Base-by-base conservation (phyloP, 345 rosid species). In the Rhizophora mangle region DNA sequence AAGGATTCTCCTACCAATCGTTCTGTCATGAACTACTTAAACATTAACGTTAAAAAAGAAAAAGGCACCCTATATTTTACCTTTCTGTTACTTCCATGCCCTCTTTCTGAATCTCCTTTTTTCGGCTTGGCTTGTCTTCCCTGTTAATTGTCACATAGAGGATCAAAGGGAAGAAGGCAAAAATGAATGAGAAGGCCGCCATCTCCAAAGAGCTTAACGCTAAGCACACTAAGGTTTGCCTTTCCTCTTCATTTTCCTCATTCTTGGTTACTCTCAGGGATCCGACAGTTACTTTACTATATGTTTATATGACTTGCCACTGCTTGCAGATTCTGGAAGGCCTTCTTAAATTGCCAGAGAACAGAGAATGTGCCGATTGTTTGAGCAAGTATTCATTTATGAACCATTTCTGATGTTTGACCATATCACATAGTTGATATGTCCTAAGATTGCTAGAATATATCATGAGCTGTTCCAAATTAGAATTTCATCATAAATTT, bases 121-220 rank as follows among this genome's bases (percentile, higher is more conserved):
- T 11, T 43, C 49, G 18, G 49, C 49, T 43, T 43, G 0, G 49
- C 49, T 18, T 43, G 15, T 43, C 49, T 13, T 43, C 49, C 49
- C 49, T 3, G 5, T 13, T 43, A 43, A 20, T 26, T n/a, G 3
- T n/a, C 1, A 51, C 2, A 51, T 6, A 16, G 1, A 24, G 1
- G 11, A 64, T 22, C 30, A 3, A 62, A 63, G 58, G n/a, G 52
- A 52, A 10, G 55, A 70, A 71, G 74, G 63, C 26, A 52, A 80
- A 59, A 31, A 88, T 86, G 91, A 90, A 86, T 84, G 74, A 76
- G 71, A 90, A 90, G 82, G 88, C 96, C 74, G 75, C 84, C 58
- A 83, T 90, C 70, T 82, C 96, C 72, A 90, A 84, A 72, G 96
- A 90, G 77, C 91, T 88, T 52, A 84, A 86, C 72, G 90, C 90